Evolutionary conservation across 176 grass and related monocot species (phyloP), one percentile per base, ranked within the genome.

Genomic region (Aegilops longissima): DNA sequence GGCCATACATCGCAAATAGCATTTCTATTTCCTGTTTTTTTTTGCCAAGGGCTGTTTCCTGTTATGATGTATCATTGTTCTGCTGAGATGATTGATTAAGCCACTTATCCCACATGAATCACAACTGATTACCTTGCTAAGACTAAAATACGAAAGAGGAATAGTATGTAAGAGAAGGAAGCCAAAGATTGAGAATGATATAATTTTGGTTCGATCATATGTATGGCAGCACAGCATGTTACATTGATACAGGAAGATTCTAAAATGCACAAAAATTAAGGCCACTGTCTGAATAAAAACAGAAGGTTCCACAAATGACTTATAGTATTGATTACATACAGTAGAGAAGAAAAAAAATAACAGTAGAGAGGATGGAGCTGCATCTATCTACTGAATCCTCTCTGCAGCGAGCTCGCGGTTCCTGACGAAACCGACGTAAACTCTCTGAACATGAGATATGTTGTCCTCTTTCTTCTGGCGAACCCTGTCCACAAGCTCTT

Each of bases 381-480:
- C 12, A 74, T 49, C 51, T 54, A 34, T 39, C 47, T 76, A 76
- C 73, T 76, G 73, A 76, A 80, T 86, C 20, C 49, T 61, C 4
- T 86, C 85, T 35, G 70, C 42, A 82, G 79, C 78, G 1, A 87
- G 24, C n/a, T 87, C 79, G 14, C 79, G 59, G 38, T 87, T 87
- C 80, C 58, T 87, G 42, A 87, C 17, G 31, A 72, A 82, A 11
- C 79, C 86, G 9, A 82, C 61, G 38, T 76, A 82, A 17, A 87
- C 86, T 56, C 79, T 34, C 61, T 82, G 79, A 17, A 87, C 79
- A 66, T 82, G 86, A 40, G 86, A 82, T 76, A 87, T 82, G 6
- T 14, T 40, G 14, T 1, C 18, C 42, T 87, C 85, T 54, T 87
- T 76, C 31, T 65, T 76, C 31, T 38, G 1, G 1, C 31, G 70